Evolutionary conservation across 2,329 filamentous ascomycete species (phyloP).

Genomic region (Phialemoniopsis sp.): DNA sequence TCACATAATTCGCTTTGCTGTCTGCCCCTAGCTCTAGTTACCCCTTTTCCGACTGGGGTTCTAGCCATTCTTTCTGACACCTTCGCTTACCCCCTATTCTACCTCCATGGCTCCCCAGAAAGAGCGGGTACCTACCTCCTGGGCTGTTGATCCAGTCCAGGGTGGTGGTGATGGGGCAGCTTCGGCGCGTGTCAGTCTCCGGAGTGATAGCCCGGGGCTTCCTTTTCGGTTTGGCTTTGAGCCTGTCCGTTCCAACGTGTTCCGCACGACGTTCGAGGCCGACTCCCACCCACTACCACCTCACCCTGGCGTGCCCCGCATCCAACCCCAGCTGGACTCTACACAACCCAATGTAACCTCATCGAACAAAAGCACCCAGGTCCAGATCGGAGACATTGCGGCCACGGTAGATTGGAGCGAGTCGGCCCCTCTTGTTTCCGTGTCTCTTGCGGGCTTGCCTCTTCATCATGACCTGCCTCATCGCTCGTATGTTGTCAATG

Average conservation of each 20-base stretch:
- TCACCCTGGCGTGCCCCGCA: constrained; percentile 54
- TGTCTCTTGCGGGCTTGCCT: constrained; percentile 48
- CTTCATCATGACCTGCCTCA: constrained; percentile 60
- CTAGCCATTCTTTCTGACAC: no score
- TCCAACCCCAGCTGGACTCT: constrained; percentile 27
- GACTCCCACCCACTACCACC: constrained; percentile 59
- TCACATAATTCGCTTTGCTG: no score
- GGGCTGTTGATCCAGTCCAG: no score
- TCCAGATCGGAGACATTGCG: constrained; percentile 42
- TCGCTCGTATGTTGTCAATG: constrained; percentile 61
- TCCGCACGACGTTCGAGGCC: constrained; percentile 64
- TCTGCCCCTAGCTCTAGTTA: no score
- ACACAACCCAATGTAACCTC: no score
- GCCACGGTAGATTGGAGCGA: constrained; percentile 54
- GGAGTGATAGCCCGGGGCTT: constrained; percentile 22
- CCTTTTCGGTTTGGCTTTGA: constrained; percentile 59
- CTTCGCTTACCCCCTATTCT: no score
- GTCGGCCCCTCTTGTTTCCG: constrained; percentile 16
- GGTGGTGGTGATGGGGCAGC: no score
- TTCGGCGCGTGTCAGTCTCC: no score
- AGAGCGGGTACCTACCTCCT: constrained; percentile 11
- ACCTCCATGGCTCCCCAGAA: no score
- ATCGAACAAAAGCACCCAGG: constrained; percentile 27
- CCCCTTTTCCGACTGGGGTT: no score
- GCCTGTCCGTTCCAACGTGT: constrained; percentile 56